Base-by-base conservation (phyloP, 2,329 filamentous ascomycete genomes). In the Harringtonia lauricola region DNA sequence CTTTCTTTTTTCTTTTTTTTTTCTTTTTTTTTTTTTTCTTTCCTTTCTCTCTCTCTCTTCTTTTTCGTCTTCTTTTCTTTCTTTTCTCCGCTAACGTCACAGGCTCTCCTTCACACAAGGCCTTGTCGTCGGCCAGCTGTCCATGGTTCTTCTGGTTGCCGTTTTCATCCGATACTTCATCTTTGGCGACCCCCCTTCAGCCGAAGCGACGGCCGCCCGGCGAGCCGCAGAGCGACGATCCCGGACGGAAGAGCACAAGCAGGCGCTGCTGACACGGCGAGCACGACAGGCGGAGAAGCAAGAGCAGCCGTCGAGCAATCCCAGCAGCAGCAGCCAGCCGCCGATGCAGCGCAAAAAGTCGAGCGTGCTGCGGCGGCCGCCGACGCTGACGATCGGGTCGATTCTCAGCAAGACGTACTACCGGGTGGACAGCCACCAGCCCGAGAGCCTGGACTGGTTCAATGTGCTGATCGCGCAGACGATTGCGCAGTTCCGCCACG, bases 141-240 rank as follows among this genome's bases (percentile, higher is more conserved):
- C 88, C 2, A 85, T 98, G 37, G 86, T 95, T 14, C 68, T 96
- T 21, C 73, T 98, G 33, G 79, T 98, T 49, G 89, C 88, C 51
- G 86, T 84, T 53, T 96, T 98, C 65, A 96, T 98, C 64, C 95
- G 95, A 61, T 98, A 95, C 76, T 98, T 98, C 75, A 96, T 98
- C 58, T 96, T 98, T 59, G 92, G 92, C 54, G 92, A 96, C 59
- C 80, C 87, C 6, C 87, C 88, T 1, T 87, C 85, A 2, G 74
- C 87, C 48, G 88, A 94, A 50, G 79, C 83, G 43, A 86, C 83
- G 18, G 86, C 87, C 13, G 73, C 86, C 8, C 68, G 83, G 36
- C 79, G 84, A 52, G 86, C 84, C 46, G 81, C 82, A 12, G 81
- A 87, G 52, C 78, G 86, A 22, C 78, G 81, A 46, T 79, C 82